Conservation (phyloP, 148 eudicot genomes). For the Silene latifolia region DNA sequence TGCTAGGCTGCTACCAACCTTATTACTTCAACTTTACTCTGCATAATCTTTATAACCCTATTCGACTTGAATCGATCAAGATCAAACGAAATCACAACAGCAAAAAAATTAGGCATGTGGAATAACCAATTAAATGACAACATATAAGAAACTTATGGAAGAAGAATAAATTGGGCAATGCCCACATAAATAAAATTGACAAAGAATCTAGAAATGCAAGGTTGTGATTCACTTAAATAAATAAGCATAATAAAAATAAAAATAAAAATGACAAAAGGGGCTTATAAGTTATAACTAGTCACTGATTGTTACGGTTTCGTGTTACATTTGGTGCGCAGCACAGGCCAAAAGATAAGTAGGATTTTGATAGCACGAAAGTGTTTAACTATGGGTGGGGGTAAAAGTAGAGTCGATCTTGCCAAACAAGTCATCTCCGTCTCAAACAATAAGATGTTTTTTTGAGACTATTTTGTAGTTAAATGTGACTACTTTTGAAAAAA, state of each 20-base stretch:
- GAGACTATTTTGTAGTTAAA: too few relatives aligned
- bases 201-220: constrained; percentile 5
- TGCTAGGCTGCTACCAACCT: too few relatives aligned
- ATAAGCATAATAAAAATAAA: constrained; percentile 1
- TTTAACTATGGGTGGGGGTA: too few relatives aligned
- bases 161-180: neutral
- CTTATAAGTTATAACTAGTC: neutral
- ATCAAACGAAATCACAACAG: too few relatives aligned
- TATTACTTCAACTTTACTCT: too few relatives aligned
- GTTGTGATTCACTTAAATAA: neutral
- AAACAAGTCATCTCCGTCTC: too few relatives aligned
- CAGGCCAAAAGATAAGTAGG: neutral
- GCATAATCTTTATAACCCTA: too few relatives aligned
- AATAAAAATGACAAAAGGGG: constrained; percentile 1
- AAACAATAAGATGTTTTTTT: too few relatives aligned
- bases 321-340: too few relatives aligned
- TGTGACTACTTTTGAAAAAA: too few relatives aligned
- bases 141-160: neutral
- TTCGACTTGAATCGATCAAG: too few relatives aligned
- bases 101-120: neutral
- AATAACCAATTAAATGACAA: neutral
- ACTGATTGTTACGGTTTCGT: constrained; percentile 9
- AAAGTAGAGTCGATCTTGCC: too few relatives aligned
- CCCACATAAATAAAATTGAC: constrained; percentile 8
- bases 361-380: neutral